Conservation (phyloP, 192 early-diverging fungal genomes). For the Umbelopsis ramanniana region DNA sequence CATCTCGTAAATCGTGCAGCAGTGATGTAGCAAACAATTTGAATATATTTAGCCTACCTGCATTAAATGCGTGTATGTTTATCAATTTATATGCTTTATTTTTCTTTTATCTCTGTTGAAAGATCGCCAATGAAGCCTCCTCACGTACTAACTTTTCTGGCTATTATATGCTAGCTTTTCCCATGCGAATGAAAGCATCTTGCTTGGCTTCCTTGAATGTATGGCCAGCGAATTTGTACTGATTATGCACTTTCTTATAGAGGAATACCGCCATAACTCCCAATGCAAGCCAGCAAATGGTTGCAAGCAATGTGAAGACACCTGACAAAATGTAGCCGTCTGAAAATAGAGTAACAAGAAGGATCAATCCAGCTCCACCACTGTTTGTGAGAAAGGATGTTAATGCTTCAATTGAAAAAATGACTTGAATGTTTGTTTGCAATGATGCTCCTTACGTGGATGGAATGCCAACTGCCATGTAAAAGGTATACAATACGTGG, state of each 20-base stretch:
- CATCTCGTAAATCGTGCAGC: too few species aligned
- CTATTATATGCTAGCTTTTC: background rate
- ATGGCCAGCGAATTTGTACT: slow-evolving; percentile 72
- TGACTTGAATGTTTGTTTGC: background rate
- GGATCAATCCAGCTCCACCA: slow-evolving; percentile 82
- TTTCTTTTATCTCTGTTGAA: too few species aligned
- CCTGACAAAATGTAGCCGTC: slow-evolving; percentile 71
- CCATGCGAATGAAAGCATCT: slow-evolving; percentile 37
- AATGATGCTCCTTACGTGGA: slow-evolving; percentile 56
- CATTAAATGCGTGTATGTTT: too few species aligned
- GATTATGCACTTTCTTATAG: slow-evolving; percentile 62
- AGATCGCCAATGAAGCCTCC: too few species aligned
- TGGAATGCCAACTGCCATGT: slow-evolving; percentile 89
- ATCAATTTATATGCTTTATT: too few species aligned
- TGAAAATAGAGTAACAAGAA: slow-evolving; percentile 72
- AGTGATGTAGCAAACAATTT: too few species aligned
- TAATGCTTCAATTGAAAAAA: background rate
- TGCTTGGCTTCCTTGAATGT: slow-evolving; percentile 73
- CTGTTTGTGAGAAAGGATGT: slow-evolving; percentile 21
- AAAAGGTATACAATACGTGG: slow-evolving; percentile 78
- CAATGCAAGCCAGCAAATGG: slow-evolving; percentile 52
- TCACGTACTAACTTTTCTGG: too few species aligned
- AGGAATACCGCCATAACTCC: slow-evolving; percentile 36
- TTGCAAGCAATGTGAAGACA: slow-evolving; percentile 59
- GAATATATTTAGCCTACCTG: too few species aligned